Percentiles rank a stretch among this genome's conserved stretches.
phyloP scores from a whole-genome alignment of 495 filamentous ascomycete genomes.

The Trichoderma virens region DNA sequence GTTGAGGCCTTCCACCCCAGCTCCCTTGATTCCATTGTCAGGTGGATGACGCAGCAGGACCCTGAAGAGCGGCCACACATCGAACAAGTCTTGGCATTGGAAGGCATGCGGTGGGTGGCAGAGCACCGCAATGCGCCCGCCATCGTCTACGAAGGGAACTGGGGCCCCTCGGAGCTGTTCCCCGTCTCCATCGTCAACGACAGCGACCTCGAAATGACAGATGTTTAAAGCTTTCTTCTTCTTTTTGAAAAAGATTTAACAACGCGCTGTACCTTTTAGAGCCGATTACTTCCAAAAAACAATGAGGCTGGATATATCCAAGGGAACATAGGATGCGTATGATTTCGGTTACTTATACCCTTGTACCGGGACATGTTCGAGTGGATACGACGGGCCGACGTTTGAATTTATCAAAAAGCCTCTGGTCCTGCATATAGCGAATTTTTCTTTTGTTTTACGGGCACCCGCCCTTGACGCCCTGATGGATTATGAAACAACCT shows the following conservation, averaged over 20 bases:
- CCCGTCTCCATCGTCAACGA: constrained; percentile 18
- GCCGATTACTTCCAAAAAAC: not conserved
- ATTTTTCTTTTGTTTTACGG: not conserved
- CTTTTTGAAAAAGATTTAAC: not conserved
- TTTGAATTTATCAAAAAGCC: not conserved
- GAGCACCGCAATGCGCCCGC: constrained; percentile 71
- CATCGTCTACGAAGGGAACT: constrained; percentile 90
- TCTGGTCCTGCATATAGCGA: not conserved
- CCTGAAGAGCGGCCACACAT: constrained; percentile 67
- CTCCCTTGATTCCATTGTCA: constrained; percentile 76
- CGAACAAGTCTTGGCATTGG: constrained; percentile 58
- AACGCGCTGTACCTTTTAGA: not conserved
- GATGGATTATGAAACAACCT: not conserved
- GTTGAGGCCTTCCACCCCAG: constrained; percentile 54
- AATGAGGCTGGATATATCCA: not conserved
- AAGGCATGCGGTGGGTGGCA: constrained; percentile 69
- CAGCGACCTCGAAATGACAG: constrained; percentile 42
- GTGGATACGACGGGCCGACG: not conserved
- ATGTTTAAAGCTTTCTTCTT: constrained; percentile 25
- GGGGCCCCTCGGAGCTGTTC: constrained; percentile 56
- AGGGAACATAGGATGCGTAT: not conserved
- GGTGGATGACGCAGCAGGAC: constrained; percentile 76
- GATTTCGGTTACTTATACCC: not conserved
- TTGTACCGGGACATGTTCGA: not conserved
- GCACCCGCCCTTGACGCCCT: not conserved